Base-by-base conservation (phyloP, 2,329 filamentous ascomycete species). In the Cladosporium sp. region DNA sequence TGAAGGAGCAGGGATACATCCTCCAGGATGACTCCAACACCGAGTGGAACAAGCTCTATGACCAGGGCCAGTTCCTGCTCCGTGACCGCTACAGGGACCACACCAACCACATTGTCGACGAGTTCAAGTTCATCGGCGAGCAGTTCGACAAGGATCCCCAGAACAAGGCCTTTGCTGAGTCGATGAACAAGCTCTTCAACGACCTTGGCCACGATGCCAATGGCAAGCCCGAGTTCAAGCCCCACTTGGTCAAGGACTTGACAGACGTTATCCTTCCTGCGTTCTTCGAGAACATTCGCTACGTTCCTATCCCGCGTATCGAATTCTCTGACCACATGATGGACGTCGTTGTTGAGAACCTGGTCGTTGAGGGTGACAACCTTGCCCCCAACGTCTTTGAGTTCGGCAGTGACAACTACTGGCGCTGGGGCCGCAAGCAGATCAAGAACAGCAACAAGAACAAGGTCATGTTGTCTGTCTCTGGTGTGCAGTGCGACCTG, bases 331-430 rank as follows among this genome's bases (percentile, higher is more conserved):
- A 97, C 66, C 81, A 83, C 2, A 85, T 87, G 80, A 80, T 96
- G 52, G 94, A 99, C 73, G 88, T 88, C 49, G 83, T 97, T 49
- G 83, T 99, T 44, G 94, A 99, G 78, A 99, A 99, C 73, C 79
- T 99, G 10, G 88, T 97, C 45, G 83, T 99, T 53, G 94, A 99
- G 77, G 92, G 90, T 64, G 92, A 97, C 79, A 99, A 99, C 76
- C 86, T 99, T 66, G 91, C 92, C 76, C 94, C 94, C 62, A 99
- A 99, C 67, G 82, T 93, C 4, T 74, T 96, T 37, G 93, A 99
- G 73, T 82, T 97, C 61, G 84, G 86, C 59, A 94, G 86, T 70
- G 92, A 97, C 77, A 94, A 97, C 78, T 95, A 94, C 78, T 91
- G 92, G 83, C 87, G 90, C 65, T 96, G 89, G 86, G 94, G 93